Percentiles rank a stretch among this genome's conserved stretches.
Evolutionary conservation across 1,284 basidiomycete genomes (phyloP).

Genomic region (Rhodotorula sp.): DNA sequence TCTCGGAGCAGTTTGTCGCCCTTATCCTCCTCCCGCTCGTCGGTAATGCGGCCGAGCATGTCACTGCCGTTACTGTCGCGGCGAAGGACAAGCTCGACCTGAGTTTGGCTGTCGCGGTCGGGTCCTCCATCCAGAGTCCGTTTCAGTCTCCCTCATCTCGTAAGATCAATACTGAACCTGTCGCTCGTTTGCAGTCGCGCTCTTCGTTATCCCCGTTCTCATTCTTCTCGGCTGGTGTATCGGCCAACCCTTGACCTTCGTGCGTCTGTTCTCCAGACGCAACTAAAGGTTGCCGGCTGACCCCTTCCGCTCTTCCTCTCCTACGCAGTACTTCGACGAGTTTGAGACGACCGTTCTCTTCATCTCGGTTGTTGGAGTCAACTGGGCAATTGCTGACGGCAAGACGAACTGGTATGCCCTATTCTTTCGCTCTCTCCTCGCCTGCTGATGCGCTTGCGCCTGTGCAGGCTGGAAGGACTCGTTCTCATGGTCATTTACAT

Average conservation of each 20-base stretch:
- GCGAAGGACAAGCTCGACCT: slow-evolving; percentile 67
- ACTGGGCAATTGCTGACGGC: slow-evolving; percentile 9
- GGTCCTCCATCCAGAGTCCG: not conserved
- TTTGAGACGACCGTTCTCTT: slow-evolving; percentile 57
- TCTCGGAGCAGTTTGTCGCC: slow-evolving; percentile 70
- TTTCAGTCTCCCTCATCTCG: not conserved
- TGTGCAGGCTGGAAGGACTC: slow-evolving; percentile 1
- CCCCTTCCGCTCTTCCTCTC: no score
- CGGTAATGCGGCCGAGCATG: slow-evolving; percentile 73
- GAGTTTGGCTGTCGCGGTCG: slow-evolving; percentile 47
- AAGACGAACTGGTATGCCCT: slow-evolving; percentile 17
- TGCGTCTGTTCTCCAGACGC: not conserved
- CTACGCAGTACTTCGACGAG: slow-evolving; percentile 37
- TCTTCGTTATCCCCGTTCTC: slow-evolving; percentile 74
- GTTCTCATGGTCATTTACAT: slow-evolving; percentile 19
- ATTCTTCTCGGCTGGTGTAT: slow-evolving; percentile 58
- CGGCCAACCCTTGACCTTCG: slow-evolving; percentile 53
- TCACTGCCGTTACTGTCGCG: slow-evolving; percentile 82
- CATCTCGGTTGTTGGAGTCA: slow-evolving; percentile 47
- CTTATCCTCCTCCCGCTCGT: slow-evolving; percentile 79
- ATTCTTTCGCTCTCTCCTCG: not conserved
- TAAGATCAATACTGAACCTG: not conserved
- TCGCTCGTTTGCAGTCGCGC: slow-evolving; percentile 52
- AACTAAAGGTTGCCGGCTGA: not conserved
- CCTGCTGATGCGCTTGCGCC: not conserved